Base-by-base conservation (phyloP, 2,329 filamentous ascomycete species). In the Penicillium sp. region DNA sequence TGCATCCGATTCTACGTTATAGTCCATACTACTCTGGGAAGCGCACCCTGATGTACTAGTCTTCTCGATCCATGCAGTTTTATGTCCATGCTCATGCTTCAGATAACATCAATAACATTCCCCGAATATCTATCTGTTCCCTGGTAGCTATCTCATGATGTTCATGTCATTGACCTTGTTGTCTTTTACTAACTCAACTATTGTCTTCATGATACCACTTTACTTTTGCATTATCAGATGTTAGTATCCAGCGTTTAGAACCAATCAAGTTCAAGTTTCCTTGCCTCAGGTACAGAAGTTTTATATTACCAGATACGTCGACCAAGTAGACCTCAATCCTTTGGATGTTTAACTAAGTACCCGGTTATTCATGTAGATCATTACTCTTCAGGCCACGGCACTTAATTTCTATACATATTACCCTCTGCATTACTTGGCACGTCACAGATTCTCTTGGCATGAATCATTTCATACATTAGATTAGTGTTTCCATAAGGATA, bases 301-400 rank as follows among this genome's bases (percentile, higher is more conserved):
- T 17, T 10, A 12, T 17, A 21, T 48, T n/a, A 35, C 29, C 2
- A 25, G 29, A 17, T 48, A n/a, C 13, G 5, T 48, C 0, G 19
- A 37, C 13, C 1, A 49, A 7, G 19, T 31, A 31, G 5, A 31
- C 15, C 9, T 37, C 33, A 27, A 19, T 25, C 15, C 21, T 27
- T n/a, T 15, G 5, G 17, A 51, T 19, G 4, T 19, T 25, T 33
- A 21, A 29, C 33, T 40, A 42, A 15, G 23, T 21, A 38, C 15
- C 9, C 40, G 21, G 15, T 12, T 21, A 21, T 41, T 21, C 48
- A 12, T 15, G 67, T 64, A 61, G 64, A 70, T 70, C 68, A 64
- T 67, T 70, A 48, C 67, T 67, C 27, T 62, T 62, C 64, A 62
- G 50, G 67, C 57, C 65, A 68, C 67, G 64, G 54, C 49, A 54